phyloP scores from a whole-genome alignment of 495 filamentous ascomycete species.

The Astrothelium subdiscretum region DNA sequence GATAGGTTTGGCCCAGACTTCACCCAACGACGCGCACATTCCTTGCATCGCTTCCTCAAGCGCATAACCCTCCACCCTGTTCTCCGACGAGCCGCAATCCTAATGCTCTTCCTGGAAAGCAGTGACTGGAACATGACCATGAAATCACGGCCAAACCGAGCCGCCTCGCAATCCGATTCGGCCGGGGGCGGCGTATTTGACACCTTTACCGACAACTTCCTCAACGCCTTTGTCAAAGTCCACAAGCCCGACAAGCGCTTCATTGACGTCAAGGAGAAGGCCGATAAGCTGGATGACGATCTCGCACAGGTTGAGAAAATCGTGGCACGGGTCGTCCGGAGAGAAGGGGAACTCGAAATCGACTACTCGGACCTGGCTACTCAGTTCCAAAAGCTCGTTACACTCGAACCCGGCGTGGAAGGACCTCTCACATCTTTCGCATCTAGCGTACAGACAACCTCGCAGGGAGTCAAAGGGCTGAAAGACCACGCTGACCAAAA shows the following conservation, averaged over 20 bases:
- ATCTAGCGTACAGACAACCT: slow-evolving; percentile 71
- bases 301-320: slow-evolving; percentile 88
- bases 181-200: slow-evolving; percentile 65
- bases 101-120: slow-evolving; percentile 83
- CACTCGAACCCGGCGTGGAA: slow-evolving; percentile 80
- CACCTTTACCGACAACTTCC: slow-evolving; percentile 86
- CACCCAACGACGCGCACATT: slow-evolving; percentile 79
- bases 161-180: slow-evolving; percentile 40
- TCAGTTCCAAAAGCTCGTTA: slow-evolving; percentile 86
- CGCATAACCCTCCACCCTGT: slow-evolving; percentile 80
- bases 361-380: slow-evolving; percentile 83
- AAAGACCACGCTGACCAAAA: slow-evolving; percentile 93
- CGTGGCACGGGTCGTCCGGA: slow-evolving; percentile 73
- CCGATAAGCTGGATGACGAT: slow-evolving; percentile 91
- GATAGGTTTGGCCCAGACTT: slow-evolving; percentile 93
- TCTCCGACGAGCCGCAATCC: slow-evolving; percentile 67
- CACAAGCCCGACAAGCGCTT: slow-evolving; percentile 93
- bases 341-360: slow-evolving; percentile 77
- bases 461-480: slow-evolving; percentile 56
- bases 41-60: slow-evolving; percentile 81
- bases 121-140: slow-evolving; percentile 94
- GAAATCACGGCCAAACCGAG: slow-evolving; percentile 58
- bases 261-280: slow-evolving; percentile 84
- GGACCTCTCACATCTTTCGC: slow-evolving; percentile 72
- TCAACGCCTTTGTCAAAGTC: slow-evolving; percentile 93